These are phyloP conservation scores for Penicillium mononematosum DNA, from an alignment of 495 filamentous ascomycete species.

Conservation along the genomic window DNA sequence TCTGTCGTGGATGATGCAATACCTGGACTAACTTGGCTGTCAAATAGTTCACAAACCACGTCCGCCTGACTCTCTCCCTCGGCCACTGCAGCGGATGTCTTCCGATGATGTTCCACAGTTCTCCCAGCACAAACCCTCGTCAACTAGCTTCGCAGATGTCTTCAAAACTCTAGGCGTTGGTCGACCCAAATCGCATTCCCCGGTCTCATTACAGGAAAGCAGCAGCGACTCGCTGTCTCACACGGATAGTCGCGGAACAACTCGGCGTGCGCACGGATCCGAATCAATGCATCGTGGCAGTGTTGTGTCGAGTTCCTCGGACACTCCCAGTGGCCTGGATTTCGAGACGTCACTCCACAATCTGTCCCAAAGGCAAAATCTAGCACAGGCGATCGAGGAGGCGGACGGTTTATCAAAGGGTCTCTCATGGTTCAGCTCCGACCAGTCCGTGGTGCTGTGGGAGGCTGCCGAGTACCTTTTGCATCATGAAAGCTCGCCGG, in stretches of 20 bases:
- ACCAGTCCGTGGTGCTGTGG: slow-evolving; percentile 45
- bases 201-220: slow-evolving; percentile 37
- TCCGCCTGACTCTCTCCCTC: slow-evolving; percentile 5
- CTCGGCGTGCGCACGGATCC: slow-evolving; percentile 33
- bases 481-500: slow-evolving; percentile 36
- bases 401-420: slow-evolving; percentile 38
- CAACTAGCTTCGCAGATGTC: slow-evolving; percentile 46
- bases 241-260: slow-evolving; percentile 33
- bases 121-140: slow-evolving; percentile 38
- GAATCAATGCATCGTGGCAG: slow-evolving; percentile 50
- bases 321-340: slow-evolving; percentile 41
- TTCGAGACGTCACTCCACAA: slow-evolving; percentile 40
- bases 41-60: slow-evolving; percentile 2
- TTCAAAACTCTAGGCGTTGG: slow-evolving; percentile 46
- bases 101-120: slow-evolving; percentile 45
- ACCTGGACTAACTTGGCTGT: slow-evolving; percentile 16
- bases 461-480: slow-evolving; percentile 43
- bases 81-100: slow-evolving; percentile 43
- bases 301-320: slow-evolving; percentile 46
- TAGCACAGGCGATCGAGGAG: slow-evolving; percentile 42
- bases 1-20: slow-evolving; percentile 16
- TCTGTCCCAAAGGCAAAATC: slow-evolving; percentile 37
- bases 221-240: slow-evolving; percentile 34
- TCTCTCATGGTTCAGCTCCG: slow-evolving; percentile 39
- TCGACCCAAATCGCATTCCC: slow-evolving; percentile 42